phyloP scores from a whole-genome alignment of 140 eudicot genomes.

The Anethum foeniculum region DNA sequence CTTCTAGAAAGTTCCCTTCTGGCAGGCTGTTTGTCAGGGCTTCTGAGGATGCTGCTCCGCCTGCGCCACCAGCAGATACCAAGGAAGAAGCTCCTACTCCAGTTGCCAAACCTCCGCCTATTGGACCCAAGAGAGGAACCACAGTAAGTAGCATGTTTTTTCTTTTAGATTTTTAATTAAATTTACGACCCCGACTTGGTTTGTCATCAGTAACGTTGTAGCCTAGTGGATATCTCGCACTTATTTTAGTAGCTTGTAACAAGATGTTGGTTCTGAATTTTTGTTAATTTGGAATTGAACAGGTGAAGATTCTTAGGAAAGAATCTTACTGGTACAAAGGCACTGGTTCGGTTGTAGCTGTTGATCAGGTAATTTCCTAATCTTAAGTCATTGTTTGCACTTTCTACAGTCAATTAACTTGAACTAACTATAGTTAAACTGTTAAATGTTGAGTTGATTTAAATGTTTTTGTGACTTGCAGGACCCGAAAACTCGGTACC shows the following conservation, averaged over 20 bases:
- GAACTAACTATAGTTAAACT: not conserved
- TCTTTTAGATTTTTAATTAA: not conserved
- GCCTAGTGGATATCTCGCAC: not conserved
- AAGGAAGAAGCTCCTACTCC: slow-evolving; percentile 18
- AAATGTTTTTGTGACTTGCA: slow-evolving; percentile 1
- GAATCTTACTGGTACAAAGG: slow-evolving; percentile 81
- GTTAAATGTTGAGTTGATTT: not conserved
- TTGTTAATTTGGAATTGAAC: not conserved
- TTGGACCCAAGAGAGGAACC: slow-evolving; percentile 70
- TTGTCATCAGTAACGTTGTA: not conserved
- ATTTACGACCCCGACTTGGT: not conserved
- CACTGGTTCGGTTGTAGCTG: slow-evolving; percentile 63
- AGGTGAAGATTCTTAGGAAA: slow-evolving; percentile 69
- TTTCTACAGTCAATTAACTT: not conserved
- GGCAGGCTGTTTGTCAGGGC: slow-evolving; percentile 42
- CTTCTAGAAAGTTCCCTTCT: slow-evolving; percentile 23
- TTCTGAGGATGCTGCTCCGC: slow-evolving; percentile 25
- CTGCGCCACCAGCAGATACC: slow-evolving; percentile 20
- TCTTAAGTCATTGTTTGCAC: not conserved
- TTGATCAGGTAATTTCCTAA: slow-evolving; percentile 48
- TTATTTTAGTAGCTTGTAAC: not conserved
- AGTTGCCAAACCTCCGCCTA: slow-evolving; percentile 63
- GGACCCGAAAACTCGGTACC: slow-evolving; percentile 42
- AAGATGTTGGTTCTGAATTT: not conserved
- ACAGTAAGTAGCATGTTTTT: slow-evolving; percentile 23